These are phyloP conservation scores for Sporothrix pallida DNA, from an alignment of 2,329 filamentous ascomycete species.

Conservation along the genomic window DNA sequence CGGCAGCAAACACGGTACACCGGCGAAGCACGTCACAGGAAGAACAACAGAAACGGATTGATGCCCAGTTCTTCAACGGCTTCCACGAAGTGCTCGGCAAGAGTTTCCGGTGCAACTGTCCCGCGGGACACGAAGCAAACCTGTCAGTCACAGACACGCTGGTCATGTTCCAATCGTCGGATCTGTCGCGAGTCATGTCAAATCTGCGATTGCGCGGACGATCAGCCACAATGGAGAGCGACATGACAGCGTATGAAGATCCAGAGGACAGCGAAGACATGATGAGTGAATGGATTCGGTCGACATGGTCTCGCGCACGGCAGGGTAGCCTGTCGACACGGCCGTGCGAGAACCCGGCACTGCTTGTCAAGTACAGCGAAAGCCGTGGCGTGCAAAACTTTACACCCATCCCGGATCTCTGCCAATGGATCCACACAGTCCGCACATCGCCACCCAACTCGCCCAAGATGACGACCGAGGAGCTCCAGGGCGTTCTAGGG, in stretches of 20 bases:
- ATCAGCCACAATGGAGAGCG: conserved; percentile 32
- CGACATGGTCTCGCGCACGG: conserved; percentile 33
- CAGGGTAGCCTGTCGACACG: conserved; percentile 29
- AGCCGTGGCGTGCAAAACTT: conserved; percentile 35
- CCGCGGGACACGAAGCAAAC: conserved; percentile 35
- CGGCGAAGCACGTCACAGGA: conserved; percentile 27
- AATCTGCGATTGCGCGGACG: conserved; percentile 27
- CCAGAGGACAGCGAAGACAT: conserved; percentile 31
- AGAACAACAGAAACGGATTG: conserved; percentile 29
- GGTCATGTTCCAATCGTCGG: conserved; percentile 34
- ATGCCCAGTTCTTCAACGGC: conserved; percentile 34
- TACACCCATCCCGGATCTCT: conserved; percentile 36
- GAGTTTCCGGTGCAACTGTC: conserved; percentile 36
- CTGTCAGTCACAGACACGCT: conserved; percentile 36
- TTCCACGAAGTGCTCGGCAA: conserved; percentile 36
- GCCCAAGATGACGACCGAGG: conserved; percentile 2
- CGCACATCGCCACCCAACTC: conserved; percentile 35
- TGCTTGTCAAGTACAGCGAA: conserved; percentile 37
- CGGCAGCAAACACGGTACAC: not conserved
- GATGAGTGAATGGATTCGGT: conserved; percentile 32
- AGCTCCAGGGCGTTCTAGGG: conserved; percentile 35
- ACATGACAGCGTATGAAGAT: conserved; percentile 30
- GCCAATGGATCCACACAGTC: conserved; percentile 36
- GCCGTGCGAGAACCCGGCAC: conserved; percentile 33
- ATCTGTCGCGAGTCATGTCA: conserved; percentile 29